Evolutionary conservation across 192 early-diverging fungal genomes (phyloP), one percentile per base, ranked within the genome.

Genomic region (Chytriomyces confervae): DNA sequence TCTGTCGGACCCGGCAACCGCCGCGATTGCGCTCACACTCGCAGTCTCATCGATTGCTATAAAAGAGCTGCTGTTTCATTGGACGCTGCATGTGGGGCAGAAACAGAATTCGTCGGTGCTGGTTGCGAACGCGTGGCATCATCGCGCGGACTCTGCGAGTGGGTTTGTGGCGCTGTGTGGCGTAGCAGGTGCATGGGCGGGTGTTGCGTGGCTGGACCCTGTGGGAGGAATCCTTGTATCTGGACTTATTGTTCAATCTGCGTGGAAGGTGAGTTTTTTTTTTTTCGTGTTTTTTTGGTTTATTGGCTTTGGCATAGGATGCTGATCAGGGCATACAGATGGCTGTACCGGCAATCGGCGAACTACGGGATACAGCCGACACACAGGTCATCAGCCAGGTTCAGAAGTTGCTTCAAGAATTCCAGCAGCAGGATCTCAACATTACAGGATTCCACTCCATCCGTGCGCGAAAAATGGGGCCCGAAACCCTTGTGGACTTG

Each of bases 71-170:
- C 76, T 95, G 78, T 95, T 88, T 80, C 87, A 86, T 68, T 84
- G 86, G 57, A 95, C 91, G 20, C 87, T 92, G 80, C 84, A 86
- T 64, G 90, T 94, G 7, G 94, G 88, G 20, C 66, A 70, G 44
- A 81, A 84, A 27, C 87, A 88, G 69, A 85, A 91, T 45, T 91
- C 89, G 24, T 84, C 91, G 57, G 93, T 95, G 1, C 82, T 95
- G 36, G 77, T 93, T 6, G 94, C 94, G 18, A 95, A 95, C 81
- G 94, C 94, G 64, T 95, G 92, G 92, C 94, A 95, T 66, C 94
- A 95, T 74, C 92, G 94, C 44, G 88, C 89, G 57, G 94, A 95
- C 80, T 91, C 92, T 5, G 81, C 85, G 81, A 90, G 90, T 20
- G 91, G 91, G 57, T 50, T 92, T 29, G 91, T 95, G 27, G 92